phyloP scores from a whole-genome alignment of 1,139 yeast species.

The Suhomyces coccinellae region DNA sequence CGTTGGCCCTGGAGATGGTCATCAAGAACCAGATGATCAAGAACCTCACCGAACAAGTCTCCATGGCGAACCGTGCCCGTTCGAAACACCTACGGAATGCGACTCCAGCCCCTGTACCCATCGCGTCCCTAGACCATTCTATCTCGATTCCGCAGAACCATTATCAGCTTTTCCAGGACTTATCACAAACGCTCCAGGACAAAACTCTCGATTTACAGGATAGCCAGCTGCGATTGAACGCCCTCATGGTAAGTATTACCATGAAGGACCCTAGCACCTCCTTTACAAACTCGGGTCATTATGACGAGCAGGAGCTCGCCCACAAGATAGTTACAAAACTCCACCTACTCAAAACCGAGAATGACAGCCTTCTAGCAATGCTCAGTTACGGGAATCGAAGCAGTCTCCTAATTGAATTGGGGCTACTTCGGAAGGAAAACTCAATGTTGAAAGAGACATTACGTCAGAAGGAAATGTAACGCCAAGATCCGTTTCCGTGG shows the following conservation, averaged over 20 bases:
- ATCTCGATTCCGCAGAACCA: slow-evolving; percentile 43
- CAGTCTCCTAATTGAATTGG: slow-evolving; percentile 68
- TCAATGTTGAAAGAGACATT: slow-evolving; percentile 10
- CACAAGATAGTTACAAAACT: slow-evolving; percentile 72
- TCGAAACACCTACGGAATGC: slow-evolving; percentile 12
- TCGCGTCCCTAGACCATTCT: slow-evolving; percentile 8
- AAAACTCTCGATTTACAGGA: slow-evolving; percentile 59
- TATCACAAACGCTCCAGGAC: slow-evolving; percentile 50
- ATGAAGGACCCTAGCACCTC: slow-evolving; percentile 17
- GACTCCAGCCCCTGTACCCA: slow-evolving; percentile 1
- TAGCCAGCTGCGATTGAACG: slow-evolving; percentile 62
- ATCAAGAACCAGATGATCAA: slow-evolving; percentile 38
- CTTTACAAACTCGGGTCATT: slow-evolving; percentile 51
- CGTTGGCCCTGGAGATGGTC: slow-evolving; percentile 33
- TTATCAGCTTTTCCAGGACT: slow-evolving; percentile 48
- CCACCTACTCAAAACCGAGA: slow-evolving; percentile 64
- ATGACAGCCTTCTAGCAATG: slow-evolving; percentile 68
- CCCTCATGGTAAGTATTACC: slow-evolving; percentile 45
- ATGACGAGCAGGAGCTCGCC: slow-evolving; percentile 74
- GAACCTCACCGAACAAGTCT: slow-evolving; percentile 35
- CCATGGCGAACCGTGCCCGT: slow-evolving; percentile 18
- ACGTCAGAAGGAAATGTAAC: slow-evolving; percentile 1
- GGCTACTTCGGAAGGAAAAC: slow-evolving; percentile 50
- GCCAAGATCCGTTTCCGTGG: slow-evolving; percentile 4
- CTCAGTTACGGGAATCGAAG: slow-evolving; percentile 71